Conservation (phyloP, 257 asterid genomes). For the Petrea volubilis region DNA sequence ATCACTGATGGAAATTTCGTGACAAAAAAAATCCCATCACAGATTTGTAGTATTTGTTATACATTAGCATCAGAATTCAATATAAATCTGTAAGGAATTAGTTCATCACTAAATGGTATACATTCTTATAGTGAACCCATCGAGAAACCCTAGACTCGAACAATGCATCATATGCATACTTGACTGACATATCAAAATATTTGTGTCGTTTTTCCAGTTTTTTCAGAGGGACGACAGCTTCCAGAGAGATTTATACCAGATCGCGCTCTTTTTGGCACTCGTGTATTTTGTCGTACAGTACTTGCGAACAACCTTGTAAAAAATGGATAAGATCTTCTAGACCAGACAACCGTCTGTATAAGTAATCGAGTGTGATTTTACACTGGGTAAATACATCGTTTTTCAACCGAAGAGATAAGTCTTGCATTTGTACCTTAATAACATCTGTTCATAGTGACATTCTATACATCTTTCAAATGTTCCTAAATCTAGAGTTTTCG, state of each 20-base stretch:
- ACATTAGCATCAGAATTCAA: too few relatives aligned
- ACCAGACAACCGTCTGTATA: too few relatives aligned
- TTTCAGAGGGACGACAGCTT: slow-evolving; percentile 84
- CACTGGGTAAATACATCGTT: slow-evolving; percentile 10
- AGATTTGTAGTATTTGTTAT: too few relatives aligned
- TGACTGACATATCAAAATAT: not conserved
- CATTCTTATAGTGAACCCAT: too few relatives aligned
- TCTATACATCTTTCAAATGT: not conserved
- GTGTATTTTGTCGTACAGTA: slow-evolving; percentile 77
- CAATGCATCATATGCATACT: not conserved
- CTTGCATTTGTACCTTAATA: not conserved
- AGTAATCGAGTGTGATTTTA: not conserved
- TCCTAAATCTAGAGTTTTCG: too few relatives aligned
- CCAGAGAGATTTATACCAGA: slow-evolving; percentile 82
- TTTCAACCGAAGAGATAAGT: not conserved
- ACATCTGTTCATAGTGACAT: not conserved
- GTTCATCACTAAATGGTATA: too few relatives aligned
- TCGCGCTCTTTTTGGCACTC: slow-evolving; percentile 80
- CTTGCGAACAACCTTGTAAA: slow-evolving; percentile 72
- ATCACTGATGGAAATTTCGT: too few relatives aligned
- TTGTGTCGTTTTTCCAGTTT: slow-evolving; percentile 51
- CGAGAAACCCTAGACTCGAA: too few relatives aligned
- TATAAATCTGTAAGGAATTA: too few relatives aligned
- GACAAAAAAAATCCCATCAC: too few relatives aligned
- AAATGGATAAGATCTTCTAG: not conserved